Evolutionary conservation across 768 basidiomycete genomes (phyloP).

Genomic region (Boletus subcaerulescens): DNA sequence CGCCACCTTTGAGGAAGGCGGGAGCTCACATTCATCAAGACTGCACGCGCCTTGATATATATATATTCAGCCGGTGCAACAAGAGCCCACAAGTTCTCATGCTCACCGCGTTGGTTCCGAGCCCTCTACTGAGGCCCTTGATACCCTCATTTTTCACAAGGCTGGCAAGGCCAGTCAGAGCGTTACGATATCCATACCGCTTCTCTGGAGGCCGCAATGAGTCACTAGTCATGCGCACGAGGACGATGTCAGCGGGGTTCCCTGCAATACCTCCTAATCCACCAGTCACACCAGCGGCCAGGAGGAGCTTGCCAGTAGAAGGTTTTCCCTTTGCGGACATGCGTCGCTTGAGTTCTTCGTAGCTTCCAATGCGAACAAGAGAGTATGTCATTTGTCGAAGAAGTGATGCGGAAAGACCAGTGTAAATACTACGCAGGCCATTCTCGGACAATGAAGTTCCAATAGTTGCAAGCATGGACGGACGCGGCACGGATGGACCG

Average conservation of each 20-base stretch:
- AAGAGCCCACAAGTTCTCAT: neutral
- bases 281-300: slow-evolving; percentile 70
- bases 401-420: slow-evolving; percentile 72
- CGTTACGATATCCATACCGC: slow-evolving; percentile 77
- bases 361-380: slow-evolving; percentile 77
- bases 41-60: slow-evolving; percentile 48
- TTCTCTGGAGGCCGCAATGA: slow-evolving; percentile 68
- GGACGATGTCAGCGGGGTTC: slow-evolving; percentile 74
- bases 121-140: slow-evolving; percentile 65
- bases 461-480: slow-evolving; percentile 65
- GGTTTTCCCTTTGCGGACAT: slow-evolving; percentile 50
- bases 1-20: neutral
- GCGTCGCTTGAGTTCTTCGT: slow-evolving; percentile 70
- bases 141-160: slow-evolving; percentile 70
- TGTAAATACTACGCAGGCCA: slow-evolving; percentile 74
- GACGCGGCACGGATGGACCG: slow-evolving; percentile 45
- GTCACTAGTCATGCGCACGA: slow-evolving; percentile 90
- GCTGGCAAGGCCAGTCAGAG: slow-evolving; percentile 63
- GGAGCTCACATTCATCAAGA: slow-evolving; percentile 68
- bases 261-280: slow-evolving; percentile 81
- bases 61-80: slow-evolving; percentile 4
- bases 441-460: slow-evolving; percentile 60
- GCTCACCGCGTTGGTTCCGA: slow-evolving; percentile 75
- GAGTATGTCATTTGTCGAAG: slow-evolving; percentile 32
- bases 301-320: slow-evolving; percentile 52